Conservation (phyloP, 805 yeast genomes). For the Cyberlindnera bimundalis region DNA sequence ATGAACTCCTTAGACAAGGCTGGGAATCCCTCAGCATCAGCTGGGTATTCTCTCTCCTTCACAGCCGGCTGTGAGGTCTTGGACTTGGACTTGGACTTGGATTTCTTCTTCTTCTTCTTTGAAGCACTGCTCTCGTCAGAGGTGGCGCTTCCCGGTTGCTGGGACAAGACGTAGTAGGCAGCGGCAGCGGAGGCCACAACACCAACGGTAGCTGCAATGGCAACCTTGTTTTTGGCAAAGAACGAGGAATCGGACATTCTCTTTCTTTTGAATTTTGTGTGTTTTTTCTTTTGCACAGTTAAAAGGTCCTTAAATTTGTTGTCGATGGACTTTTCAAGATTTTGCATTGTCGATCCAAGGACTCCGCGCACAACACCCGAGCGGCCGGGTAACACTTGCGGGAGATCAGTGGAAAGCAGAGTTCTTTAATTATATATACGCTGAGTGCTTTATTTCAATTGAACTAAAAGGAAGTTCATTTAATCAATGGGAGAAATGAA, state of each 20-base stretch:
- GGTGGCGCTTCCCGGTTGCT: constrained; percentile 28
- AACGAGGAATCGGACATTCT: constrained; percentile 31
- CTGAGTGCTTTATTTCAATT: too few relatives aligned
- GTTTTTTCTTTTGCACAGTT: neutral
- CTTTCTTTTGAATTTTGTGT: neutral
- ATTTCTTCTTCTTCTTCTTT: constrained; percentile 43
- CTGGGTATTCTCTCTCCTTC: constrained; percentile 46
- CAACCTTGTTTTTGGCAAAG: constrained; percentile 49
- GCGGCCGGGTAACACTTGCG: too few relatives aligned
- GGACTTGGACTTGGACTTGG: constrained; percentile 19
- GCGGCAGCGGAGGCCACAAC: constrained; percentile 64
- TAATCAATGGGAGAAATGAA: too few relatives aligned
- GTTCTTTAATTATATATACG: too few relatives aligned
- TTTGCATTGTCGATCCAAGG: too few relatives aligned
- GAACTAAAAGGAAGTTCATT: too few relatives aligned
- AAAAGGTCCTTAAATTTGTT: neutral
- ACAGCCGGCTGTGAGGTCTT: constrained; percentile 5
- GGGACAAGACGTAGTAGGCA: constrained; percentile 49
- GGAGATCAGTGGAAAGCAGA: too few relatives aligned
- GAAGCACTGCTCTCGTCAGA: constrained; percentile 12
- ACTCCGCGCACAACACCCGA: too few relatives aligned
- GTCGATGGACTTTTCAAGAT: neutral
- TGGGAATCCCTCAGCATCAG: constrained; percentile 55
- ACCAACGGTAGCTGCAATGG: constrained; percentile 57
- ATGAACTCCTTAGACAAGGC: constrained; percentile 46